Evolutionary conservation across 164 flowering plant genomes (phyloP).

Genomic region (Sextonia rubra): DNA sequence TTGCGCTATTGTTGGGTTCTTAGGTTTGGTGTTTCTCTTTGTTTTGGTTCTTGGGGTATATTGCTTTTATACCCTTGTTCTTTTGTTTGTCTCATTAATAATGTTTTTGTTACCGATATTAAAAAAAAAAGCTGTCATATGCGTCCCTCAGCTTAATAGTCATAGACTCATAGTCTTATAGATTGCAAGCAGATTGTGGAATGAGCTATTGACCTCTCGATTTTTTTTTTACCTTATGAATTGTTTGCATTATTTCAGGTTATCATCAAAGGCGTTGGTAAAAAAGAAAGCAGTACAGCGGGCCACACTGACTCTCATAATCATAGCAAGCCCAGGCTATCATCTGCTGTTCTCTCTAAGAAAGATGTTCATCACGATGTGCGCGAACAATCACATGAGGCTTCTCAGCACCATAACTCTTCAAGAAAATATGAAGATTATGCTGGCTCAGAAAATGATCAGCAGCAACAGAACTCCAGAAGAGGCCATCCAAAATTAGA

Average conservation of each 20-base stretch:
- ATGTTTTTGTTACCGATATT: too few species aligned
- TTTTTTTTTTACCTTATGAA: conserved; percentile 9
- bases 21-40: too few species aligned
- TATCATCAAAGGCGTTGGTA: conserved; percentile 25
- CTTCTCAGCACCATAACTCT: conserved; percentile 21
- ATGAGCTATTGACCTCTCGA: not conserved
- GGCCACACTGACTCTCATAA: conserved; percentile 14
- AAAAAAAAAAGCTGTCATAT: not conserved
- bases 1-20: too few species aligned
- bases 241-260: conserved; percentile 24
- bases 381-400: conserved; percentile 22
- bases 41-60: too few species aligned
- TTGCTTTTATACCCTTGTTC: too few species aligned
- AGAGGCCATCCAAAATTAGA: conserved; percentile 86
- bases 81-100: too few species aligned
- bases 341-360: conserved; percentile 15
- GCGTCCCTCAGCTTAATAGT: too few species aligned
- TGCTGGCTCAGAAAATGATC: conserved; percentile 62
- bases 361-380: conserved; percentile 21
- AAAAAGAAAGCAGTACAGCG: conserved; percentile 18
- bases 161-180: not conserved
- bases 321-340: conserved; percentile 20
- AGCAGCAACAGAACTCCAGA: conserved; percentile 42
- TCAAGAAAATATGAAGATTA: conserved; percentile 54
- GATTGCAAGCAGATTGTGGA: not conserved